Evolutionary conservation across 2,329 filamentous ascomycete genomes (phyloP).

Genomic region (Nemania abortiva): DNA sequence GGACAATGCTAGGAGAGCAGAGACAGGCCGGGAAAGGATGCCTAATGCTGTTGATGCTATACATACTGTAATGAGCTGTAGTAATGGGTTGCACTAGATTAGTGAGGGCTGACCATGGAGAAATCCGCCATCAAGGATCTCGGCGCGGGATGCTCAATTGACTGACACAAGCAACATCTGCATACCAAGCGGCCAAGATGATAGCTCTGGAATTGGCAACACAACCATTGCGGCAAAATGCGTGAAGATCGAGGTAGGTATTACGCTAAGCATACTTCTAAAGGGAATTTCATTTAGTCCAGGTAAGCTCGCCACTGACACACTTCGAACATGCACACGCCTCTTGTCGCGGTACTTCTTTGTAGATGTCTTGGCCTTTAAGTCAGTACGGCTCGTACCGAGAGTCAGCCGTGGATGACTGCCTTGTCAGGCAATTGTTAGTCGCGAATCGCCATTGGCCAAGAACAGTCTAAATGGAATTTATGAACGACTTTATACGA

Average conservation of each 20-base stretch:
- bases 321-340: background rate
- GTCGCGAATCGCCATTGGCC: conserved; percentile 20
- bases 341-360: conserved; percentile 8
- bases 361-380: conserved; percentile 28
- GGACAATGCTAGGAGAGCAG: conserved; percentile 8
- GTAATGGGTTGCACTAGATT: conserved; percentile 37
- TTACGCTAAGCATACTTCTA: background rate
- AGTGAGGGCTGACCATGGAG: conserved; percentile 32
- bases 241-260: conserved; percentile 14
- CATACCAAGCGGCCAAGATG: conserved; percentile 27
- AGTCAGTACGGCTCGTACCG: conserved; percentile 29
- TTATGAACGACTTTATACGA: conserved; percentile 22
- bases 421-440: conserved; percentile 27
- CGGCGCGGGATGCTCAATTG: conserved; percentile 35
- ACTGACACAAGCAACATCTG: conserved; percentile 18
- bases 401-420: conserved; percentile 24
- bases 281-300: background rate
- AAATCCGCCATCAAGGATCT: conserved; percentile 35
- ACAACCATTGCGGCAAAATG: conserved; percentile 30
- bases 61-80: conserved; percentile 33
- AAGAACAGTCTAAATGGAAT: conserved; percentile 34
- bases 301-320: too few relatives aligned
- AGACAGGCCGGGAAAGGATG: conserved; percentile 2
- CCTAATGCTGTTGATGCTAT: conserved; percentile 15
- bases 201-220: conserved; percentile 16